These are phyloP conservation scores for Oxyria digyna DNA, from an alignment of 148 eudicot genomes.

Conservation along the genomic window DNA sequence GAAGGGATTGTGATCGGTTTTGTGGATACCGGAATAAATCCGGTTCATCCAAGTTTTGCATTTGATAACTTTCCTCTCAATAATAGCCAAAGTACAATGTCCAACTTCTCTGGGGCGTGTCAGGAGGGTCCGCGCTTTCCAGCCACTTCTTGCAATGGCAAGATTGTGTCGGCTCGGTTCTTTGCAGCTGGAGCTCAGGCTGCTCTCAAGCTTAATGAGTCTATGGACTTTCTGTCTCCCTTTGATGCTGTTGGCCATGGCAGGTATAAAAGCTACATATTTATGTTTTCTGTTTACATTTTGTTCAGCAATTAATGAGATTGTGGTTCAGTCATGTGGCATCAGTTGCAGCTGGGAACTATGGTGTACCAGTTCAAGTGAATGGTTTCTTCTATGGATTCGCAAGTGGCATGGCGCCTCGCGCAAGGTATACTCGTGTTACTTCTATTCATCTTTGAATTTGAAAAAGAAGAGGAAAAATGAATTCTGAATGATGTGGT, in stretches of 20 bases:
- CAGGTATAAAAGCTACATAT: conserved; percentile 27
- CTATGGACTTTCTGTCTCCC: conserved; percentile 70
- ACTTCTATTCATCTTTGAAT: background rate
- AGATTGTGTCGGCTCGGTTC: conserved; percentile 76
- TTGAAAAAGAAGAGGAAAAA: background rate
- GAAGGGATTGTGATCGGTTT: conserved; percentile 85
- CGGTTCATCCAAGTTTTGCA: conserved; percentile 74
- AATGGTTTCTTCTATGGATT: conserved; percentile 70
- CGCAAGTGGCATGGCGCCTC: conserved; percentile 97
- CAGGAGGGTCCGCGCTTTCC: conserved; percentile 74
- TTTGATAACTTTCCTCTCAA: conserved; percentile 19
- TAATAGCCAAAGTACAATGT: background rate
- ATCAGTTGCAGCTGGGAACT: conserved; percentile 88
- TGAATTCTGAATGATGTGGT: background rate
- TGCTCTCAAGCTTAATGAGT: conserved; percentile 48
- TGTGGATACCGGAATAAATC: conserved; percentile 82
- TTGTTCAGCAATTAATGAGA: background rate
- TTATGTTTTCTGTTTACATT: too few species aligned
- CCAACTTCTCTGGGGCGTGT: conserved; percentile 47
- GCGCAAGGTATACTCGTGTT: conserved; percentile 40
- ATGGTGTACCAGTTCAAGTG: conserved; percentile 77
- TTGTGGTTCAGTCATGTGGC: conserved; percentile 69
- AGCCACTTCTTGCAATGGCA: conserved; percentile 61
- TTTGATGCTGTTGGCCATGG: conserved; percentile 98
- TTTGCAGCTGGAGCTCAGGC: conserved; percentile 80